Conservation (phyloP, 768 basidiomycete genomes). For the Kondoa subrosea region DNA sequence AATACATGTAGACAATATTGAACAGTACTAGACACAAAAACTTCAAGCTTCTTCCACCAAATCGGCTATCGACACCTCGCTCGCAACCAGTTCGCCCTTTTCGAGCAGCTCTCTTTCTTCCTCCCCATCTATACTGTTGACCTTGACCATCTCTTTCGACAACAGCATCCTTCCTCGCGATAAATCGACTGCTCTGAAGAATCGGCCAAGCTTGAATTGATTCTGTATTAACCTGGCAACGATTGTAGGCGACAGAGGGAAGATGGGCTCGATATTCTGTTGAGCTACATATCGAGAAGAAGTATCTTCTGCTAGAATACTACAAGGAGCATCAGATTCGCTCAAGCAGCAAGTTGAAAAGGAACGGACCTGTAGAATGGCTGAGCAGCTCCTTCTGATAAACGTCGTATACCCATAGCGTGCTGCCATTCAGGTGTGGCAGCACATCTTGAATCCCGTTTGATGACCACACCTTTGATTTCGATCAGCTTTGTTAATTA, state of each 20-base stretch:
- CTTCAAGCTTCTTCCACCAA: no score
- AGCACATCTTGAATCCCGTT: neutral
- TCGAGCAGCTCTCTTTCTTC: neutral
- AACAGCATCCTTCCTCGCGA: neutral
- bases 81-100: neutral
- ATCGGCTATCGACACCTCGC: no score
- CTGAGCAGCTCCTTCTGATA: neutral
- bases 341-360: neutral
- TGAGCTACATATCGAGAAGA: neutral
- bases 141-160: neutral
- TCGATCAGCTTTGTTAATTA: neutral
- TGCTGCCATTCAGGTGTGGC: neutral
- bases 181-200: neutral
- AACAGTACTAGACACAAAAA: no score
- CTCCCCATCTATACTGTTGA: neutral
- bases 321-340: neutral
- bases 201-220: neutral
- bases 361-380: neutral
- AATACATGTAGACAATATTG: no score
- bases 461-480: neutral
- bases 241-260: neutral
- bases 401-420: neutral
- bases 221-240: neutral
- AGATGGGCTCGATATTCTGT: neutral
- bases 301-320: neutral